phyloP scores from a whole-genome alignment of 192 early-diverging fungal species.

The Rhizophagus sp. region DNA sequence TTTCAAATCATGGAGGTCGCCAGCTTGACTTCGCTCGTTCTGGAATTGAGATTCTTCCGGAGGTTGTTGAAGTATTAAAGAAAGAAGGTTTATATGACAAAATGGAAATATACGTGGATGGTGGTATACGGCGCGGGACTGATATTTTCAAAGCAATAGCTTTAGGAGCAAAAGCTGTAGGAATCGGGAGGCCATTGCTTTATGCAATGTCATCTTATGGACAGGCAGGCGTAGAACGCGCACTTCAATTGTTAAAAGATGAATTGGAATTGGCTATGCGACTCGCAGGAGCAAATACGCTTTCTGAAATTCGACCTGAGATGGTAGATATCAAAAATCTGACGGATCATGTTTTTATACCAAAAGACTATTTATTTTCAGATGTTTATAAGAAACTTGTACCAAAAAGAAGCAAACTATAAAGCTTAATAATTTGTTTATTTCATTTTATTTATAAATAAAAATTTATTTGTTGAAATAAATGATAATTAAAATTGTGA shows the following conservation, averaged over 20 bases:
- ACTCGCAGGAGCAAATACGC: slow-evolving; percentile 64
- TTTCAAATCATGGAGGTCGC: slow-evolving; percentile 97
- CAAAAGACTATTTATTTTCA: slow-evolving; percentile 26
- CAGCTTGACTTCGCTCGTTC: slow-evolving; percentile 79
- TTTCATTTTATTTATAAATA: no score
- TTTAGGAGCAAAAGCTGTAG: slow-evolving; percentile 89
- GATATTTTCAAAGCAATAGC: slow-evolving; percentile 98
- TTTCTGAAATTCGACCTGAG: slow-evolving; percentile 59
- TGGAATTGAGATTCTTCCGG: slow-evolving; percentile 83
- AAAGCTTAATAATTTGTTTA: neutral
- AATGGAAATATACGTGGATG: slow-evolving; percentile 92
- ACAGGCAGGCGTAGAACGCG: slow-evolving; percentile 74
- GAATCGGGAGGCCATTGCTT: slow-evolving; percentile 75
- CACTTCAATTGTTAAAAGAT: slow-evolving; percentile 76
- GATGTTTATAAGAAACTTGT: slow-evolving; percentile 11
- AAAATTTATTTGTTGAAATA: no score
- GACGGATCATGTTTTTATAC: slow-evolving; percentile 16
- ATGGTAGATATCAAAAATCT: slow-evolving; percentile 26
- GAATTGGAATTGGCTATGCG: slow-evolving; percentile 88
- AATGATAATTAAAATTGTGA: no score
- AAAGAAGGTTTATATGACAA: slow-evolving; percentile 48
- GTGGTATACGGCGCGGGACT: slow-evolving; percentile 86
- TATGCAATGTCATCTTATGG: slow-evolving; percentile 67
- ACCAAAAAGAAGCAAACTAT: slow-evolving; percentile 24
- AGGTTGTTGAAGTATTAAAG: slow-evolving; percentile 78